Conservation (phyloP, 176 grass and related monocot genomes). For the Pharus latifolius region DNA sequence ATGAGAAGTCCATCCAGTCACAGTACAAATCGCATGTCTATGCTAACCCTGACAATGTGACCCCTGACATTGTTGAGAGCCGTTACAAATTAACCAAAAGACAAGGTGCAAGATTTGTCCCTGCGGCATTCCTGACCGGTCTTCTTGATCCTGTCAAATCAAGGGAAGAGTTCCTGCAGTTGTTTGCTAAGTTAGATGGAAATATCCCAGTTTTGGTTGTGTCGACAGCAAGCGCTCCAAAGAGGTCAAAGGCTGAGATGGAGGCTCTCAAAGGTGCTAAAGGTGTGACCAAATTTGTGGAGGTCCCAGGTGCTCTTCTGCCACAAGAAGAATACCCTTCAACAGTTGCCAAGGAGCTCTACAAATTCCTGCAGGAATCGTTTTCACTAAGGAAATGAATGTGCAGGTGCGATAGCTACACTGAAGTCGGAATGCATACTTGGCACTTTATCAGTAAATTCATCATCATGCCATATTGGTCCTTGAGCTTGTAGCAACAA, state of each 20-base stretch:
- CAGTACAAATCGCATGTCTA: slow-evolving; percentile 98
- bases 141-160: slow-evolving; percentile 80
- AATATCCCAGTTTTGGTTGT: slow-evolving; percentile 46
- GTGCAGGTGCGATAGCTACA: not conserved
- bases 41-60: slow-evolving; percentile 76
- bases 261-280: slow-evolving; percentile 59
- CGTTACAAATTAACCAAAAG: slow-evolving; percentile 70
- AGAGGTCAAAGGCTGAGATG: slow-evolving; percentile 91
- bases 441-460: not conserved
- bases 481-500: not conserved
- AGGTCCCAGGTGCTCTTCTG: slow-evolving; percentile 81
- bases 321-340: slow-evolving; percentile 89
- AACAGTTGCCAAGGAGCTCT: slow-evolving; percentile 58
- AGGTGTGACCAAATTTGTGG: slow-evolving; percentile 70
- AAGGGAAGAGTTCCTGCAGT: slow-evolving; percentile 66
- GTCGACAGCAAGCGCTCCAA: slow-evolving; percentile 52
- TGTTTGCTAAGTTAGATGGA: slow-evolving; percentile 62
- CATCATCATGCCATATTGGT: not conserved
- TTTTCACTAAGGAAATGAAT: slow-evolving; percentile 24
- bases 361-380: slow-evolving; percentile 48
- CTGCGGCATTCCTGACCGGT: slow-evolving; percentile 80
- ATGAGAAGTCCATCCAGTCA: slow-evolving; percentile 86
- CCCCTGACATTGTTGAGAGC: slow-evolving; percentile 57
- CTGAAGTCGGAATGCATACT: not conserved
- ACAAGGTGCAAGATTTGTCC: slow-evolving; percentile 78